Percentiles rank a stretch among this genome's conserved stretches.
Conservation (phyloP, 2,329 filamentous ascomycete species). For the Apiospora koreana region DNA sequence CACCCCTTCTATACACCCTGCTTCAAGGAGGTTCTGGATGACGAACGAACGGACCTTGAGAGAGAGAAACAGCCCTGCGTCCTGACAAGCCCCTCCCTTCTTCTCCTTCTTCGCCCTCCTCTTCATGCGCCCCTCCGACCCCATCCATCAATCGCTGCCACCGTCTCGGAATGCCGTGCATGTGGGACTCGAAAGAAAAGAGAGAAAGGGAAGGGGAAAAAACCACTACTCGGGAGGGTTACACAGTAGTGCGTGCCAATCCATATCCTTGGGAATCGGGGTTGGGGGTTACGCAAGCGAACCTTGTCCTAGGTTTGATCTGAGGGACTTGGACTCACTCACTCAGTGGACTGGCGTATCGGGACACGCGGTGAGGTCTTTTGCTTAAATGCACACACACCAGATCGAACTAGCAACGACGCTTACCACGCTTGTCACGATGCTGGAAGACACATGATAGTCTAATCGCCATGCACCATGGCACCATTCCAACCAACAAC, state of each 20-base stretch:
- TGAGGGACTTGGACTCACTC: background rate
- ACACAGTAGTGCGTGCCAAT: background rate
- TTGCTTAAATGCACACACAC: background rate
- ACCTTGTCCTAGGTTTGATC: background rate
- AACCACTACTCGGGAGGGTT: background rate
- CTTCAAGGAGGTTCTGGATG: background rate
- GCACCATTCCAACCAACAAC: constrained; percentile 4
- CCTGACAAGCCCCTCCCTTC: background rate
- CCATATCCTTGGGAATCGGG: background rate
- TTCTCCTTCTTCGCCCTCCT: background rate
- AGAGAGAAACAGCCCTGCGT: background rate
- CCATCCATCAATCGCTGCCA: constrained; percentile 3
- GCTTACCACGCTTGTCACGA: constrained; percentile 5
- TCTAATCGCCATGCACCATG: constrained; percentile 3
- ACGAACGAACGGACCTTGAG: background rate
- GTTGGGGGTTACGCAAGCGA: background rate
- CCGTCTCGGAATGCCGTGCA: constrained; percentile 3
- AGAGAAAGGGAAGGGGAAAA: background rate
- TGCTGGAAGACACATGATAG: constrained; percentile 2
- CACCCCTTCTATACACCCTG: background rate
- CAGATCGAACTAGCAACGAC: constrained; percentile 1
- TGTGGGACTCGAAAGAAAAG: background rate
- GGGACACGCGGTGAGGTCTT: background rate
- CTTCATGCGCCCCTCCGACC: background rate
- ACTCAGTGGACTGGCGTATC: background rate